Conservation (phyloP, 2,329 filamentous ascomycete species). For the Nothopassalora personata region DNA sequence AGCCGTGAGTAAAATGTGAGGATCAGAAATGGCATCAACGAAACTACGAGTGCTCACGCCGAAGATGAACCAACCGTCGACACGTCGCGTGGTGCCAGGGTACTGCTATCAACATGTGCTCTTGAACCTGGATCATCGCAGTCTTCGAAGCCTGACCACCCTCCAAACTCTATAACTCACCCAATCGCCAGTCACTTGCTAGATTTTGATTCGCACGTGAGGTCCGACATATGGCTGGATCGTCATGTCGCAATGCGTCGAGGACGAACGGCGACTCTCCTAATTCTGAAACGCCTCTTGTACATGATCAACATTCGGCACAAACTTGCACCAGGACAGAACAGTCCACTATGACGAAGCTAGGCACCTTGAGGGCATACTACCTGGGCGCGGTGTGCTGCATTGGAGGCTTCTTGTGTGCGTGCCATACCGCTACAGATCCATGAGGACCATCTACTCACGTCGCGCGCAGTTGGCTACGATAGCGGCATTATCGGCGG, state of each 20-base stretch:
- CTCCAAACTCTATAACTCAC: background rate
- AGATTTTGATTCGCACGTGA: background rate
- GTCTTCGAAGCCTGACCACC: background rate
- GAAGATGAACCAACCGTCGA: background rate
- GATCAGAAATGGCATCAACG: background rate
- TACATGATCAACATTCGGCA: background rate
- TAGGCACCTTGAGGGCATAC: slow-evolving; percentile 46
- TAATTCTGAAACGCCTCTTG: background rate
- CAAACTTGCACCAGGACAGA: background rate
- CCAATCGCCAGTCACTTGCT: background rate
- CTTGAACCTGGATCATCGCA: background rate
- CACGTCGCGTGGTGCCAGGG: background rate
- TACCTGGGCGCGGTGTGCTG: slow-evolving; percentile 50
- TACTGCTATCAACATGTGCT: background rate
- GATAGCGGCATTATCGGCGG: slow-evolving; percentile 38
- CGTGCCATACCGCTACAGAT: background rate
- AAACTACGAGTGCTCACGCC: background rate
- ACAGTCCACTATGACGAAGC: slow-evolving; percentile 1
- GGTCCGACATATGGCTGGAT: background rate
- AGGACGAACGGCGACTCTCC: background rate
- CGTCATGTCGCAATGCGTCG: background rate
- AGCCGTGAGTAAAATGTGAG: background rate
- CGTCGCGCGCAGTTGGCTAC: slow-evolving; percentile 35
- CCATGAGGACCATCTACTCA: slow-evolving; percentile 10
- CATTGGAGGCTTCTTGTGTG: slow-evolving; percentile 45